Conservation (phyloP, 495 filamentous ascomycete species). For the Lasiosphaeria miniovina region DNA sequence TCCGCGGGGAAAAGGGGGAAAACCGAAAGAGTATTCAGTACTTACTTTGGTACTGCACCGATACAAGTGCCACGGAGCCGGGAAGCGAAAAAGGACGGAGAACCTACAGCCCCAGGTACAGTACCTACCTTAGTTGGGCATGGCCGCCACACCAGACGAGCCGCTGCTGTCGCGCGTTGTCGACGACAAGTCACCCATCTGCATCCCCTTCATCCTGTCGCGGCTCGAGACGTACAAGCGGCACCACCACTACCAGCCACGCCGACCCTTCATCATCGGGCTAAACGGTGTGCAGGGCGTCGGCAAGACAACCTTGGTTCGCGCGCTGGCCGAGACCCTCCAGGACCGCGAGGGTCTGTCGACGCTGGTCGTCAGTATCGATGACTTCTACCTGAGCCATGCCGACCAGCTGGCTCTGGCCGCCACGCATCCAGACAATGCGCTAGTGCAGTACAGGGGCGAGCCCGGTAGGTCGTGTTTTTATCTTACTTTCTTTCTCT, state of each 20-base stretch:
- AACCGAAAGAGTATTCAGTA: too few relatives aligned
- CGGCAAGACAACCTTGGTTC: constrained; percentile 87
- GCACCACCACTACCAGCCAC: constrained; percentile 30
- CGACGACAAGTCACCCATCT: constrained; percentile 85
- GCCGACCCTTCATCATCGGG: constrained; percentile 55
- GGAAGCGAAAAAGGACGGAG: not conserved
- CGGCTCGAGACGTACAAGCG: constrained; percentile 53
- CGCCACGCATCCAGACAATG: constrained; percentile 62
- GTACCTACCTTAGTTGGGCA: not conserved
- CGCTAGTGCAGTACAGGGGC: constrained; percentile 76
- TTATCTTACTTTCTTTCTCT: not conserved
- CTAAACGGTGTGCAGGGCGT: constrained; percentile 76
- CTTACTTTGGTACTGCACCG: too few relatives aligned
- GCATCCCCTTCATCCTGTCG: constrained; percentile 79
- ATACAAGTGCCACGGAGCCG: too few relatives aligned
- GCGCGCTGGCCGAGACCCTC: constrained; percentile 63
- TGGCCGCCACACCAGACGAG: constrained; percentile 16
- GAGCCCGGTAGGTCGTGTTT: constrained; percentile 54
- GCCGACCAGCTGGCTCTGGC: constrained; percentile 68
- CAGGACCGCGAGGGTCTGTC: constrained; percentile 62
- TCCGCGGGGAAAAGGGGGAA: too few relatives aligned
- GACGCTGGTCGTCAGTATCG: constrained; percentile 78
- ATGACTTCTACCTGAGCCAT: constrained; percentile 85
- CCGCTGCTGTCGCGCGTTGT: constrained; percentile 43
- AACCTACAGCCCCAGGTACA: not conserved